Base-by-base conservation (phyloP, 2,329 filamentous ascomycete species). In the Dryadomyces quercus-mongolicae region DNA sequence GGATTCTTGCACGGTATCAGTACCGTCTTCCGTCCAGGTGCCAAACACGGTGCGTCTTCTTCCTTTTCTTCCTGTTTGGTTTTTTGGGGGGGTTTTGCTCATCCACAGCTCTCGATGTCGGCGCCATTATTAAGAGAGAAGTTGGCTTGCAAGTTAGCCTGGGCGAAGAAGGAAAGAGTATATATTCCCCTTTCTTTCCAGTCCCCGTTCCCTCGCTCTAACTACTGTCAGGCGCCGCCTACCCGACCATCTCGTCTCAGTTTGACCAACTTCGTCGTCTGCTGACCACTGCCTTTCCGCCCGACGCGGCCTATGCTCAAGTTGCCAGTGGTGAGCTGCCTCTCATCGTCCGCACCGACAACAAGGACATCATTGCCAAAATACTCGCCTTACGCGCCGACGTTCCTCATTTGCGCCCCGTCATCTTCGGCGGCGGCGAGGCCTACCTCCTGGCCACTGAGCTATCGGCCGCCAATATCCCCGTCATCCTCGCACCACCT, bases 391-490 rank as follows among this genome's bases (percentile, higher is more conserved):
- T 72, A 55, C 62, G 63, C 53, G 67, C 70, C 25, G 65, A 65
- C 1, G 44, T 55, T 5, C 56, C 67, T 10, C 67, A 68, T 7
- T 54, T 70, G 36, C 36, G 36, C 10, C 36, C 36, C 9, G 62
- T 74, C 38, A 63, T 74, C 7, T 58, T 65, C n/a, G 71, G 71
- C 25, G 71, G 67, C 5, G 70, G 69, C 15, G 58, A 65, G 21
- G 53, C 53, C 16, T 48, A 54, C 43, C 53, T 54, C 20, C 48
- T 54, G 21, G 48, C 53, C 1, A 6, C 40, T 2, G 67, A 71
- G 25, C 64, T 73, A 3, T 69, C 70, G 5, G 60, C 62, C 22
- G 65, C 68, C n/a, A 60, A 62, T 16, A 68, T 74, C 25, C 67
- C 71, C 2, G 62, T 73, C n/a, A 71, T 75, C 2, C 18, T 54